These are phyloP conservation scores for Fraxinus platypoda DNA, from an alignment of 305 asterid species.

Conservation along the genomic window DNA sequence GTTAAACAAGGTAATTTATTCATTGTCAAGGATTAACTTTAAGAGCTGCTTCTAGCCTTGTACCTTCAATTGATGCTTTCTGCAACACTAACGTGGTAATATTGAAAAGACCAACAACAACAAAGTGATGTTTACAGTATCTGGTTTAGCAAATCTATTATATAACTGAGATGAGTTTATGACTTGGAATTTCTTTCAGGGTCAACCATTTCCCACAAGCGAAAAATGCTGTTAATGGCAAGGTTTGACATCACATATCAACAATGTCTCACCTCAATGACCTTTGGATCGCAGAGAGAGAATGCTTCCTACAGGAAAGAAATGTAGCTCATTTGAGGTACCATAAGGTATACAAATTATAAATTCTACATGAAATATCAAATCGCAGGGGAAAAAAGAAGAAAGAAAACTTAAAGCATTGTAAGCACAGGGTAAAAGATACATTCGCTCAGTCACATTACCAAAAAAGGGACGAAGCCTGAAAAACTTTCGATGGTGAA, in stretches of 20 bases:
- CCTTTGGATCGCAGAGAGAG: constrained; percentile 71
- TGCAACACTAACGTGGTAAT: background rate
- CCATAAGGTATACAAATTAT: background rate
- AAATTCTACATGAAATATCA: background rate
- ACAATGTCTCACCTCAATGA: constrained; percentile 62
- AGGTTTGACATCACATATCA: constrained; percentile 1
- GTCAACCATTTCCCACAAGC: background rate
- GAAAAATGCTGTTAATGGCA: background rate
- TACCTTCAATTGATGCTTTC: background rate
- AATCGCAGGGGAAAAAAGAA: background rate
- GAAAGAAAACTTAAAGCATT: constrained; percentile 4
- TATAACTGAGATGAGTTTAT: background rate
- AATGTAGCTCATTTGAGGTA: constrained; percentile 3
- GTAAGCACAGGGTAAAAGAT: background rate
- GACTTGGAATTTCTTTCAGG: background rate
- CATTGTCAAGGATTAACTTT: background rate
- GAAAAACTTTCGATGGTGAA: background rate
- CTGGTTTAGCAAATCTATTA: background rate
- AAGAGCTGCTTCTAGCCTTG: background rate
- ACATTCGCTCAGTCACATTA: background rate
- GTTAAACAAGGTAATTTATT: background rate
- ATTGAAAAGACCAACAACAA: background rate
- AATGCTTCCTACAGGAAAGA: constrained; percentile 79
- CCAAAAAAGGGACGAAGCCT: background rate
- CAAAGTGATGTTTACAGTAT: background rate